Conservation (phyloP, 2,329 filamentous ascomycete genomes). For the Trichophyton benhamiae region DNA sequence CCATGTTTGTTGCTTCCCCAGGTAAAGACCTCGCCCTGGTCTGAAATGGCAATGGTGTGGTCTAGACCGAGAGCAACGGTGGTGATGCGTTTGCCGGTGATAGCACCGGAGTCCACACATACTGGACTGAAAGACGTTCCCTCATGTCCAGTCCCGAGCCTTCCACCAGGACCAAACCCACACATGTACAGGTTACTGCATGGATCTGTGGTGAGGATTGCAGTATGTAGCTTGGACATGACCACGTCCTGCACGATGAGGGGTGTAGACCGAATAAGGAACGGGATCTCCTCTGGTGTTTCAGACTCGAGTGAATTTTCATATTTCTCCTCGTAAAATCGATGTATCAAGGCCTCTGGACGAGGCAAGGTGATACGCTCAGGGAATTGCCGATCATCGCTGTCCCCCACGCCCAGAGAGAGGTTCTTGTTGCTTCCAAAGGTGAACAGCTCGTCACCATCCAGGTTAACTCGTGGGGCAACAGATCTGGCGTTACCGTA, state of each 20-base stretch:
- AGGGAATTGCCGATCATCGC: conserved; percentile 86
- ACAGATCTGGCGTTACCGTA: conserved; percentile 17
- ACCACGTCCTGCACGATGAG: conserved; percentile 68
- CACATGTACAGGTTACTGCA: conserved; percentile 86
- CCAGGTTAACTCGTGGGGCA: conserved; percentile 30
- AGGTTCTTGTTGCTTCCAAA: conserved; percentile 97
- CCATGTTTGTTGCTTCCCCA: conserved; percentile 84
- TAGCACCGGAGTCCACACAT: conserved; percentile 61
- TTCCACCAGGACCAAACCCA: conserved; percentile 79
- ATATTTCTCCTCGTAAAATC: conserved; percentile 56
- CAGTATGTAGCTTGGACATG: conserved; percentile 85
- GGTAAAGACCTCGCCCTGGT: conserved; percentile 80
- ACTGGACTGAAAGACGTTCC: conserved; percentile 77
- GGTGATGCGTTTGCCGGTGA: conserved; percentile 60
- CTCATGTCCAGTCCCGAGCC: conserved; percentile 80
- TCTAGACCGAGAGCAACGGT: conserved; percentile 82
- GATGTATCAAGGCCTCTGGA: conserved; percentile 61
- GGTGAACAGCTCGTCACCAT: conserved; percentile 76
- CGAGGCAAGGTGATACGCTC: conserved; percentile 68
- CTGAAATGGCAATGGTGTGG: conserved; percentile 73
- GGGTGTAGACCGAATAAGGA: conserved; percentile 57
- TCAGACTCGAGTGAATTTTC: conserved; percentile 22
- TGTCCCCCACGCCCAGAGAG: conserved; percentile 84
- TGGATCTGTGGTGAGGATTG: conserved; percentile 73
- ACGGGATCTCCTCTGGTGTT: conserved; percentile 43